Conservation (phyloP, 805 yeast genomes). For the Kuraishia capsulata region DNA sequence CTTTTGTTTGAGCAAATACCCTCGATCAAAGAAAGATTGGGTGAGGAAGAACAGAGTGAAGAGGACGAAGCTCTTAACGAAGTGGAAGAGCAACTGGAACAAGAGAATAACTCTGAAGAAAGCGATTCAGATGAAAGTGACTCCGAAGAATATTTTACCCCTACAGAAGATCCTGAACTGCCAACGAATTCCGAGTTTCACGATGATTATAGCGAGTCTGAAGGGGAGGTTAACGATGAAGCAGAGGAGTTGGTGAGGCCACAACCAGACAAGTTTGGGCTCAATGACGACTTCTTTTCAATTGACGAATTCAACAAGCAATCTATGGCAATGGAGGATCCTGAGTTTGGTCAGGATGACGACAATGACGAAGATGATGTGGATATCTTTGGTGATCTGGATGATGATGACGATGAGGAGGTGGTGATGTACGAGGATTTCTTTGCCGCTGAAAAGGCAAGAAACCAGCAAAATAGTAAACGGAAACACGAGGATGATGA, state of each 20-base stretch:
- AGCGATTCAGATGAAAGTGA: constrained; percentile 13
- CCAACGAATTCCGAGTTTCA: constrained; percentile 17
- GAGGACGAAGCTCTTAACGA: constrained; percentile 15
- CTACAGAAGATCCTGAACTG: constrained; percentile 22
- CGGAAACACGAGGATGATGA: constrained; percentile 3
- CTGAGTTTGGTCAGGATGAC: constrained; percentile 29
- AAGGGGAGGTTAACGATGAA: constrained; percentile 18
- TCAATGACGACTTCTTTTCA: constrained; percentile 79
- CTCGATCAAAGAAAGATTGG: constrained; percentile 28
- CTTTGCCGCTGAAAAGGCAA: constrained; percentile 26
- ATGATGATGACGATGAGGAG: constrained; percentile 25
- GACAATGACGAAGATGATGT: constrained; percentile 34
- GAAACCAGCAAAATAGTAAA: too few relatives aligned
- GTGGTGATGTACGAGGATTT: constrained; percentile 59
- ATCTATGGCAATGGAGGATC: constrained; percentile 53
- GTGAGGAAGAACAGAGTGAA: constrained; percentile 17
- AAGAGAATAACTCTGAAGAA: constrained; percentile 17
- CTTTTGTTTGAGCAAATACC: constrained; percentile 51
- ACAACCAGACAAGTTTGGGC: constrained; percentile 47
- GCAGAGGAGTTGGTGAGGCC: constrained; percentile 15
- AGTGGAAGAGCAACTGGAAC: constrained; percentile 17
- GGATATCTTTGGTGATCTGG: constrained; percentile 34
- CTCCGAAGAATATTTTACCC: constrained; percentile 26
- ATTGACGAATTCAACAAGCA: constrained; percentile 78
- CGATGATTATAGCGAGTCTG: constrained; percentile 17